These are phyloP conservation scores for Beauveria bassiana DNA, from an alignment of 2,329 filamentous ascomycete species.

Conservation along the genomic window DNA sequence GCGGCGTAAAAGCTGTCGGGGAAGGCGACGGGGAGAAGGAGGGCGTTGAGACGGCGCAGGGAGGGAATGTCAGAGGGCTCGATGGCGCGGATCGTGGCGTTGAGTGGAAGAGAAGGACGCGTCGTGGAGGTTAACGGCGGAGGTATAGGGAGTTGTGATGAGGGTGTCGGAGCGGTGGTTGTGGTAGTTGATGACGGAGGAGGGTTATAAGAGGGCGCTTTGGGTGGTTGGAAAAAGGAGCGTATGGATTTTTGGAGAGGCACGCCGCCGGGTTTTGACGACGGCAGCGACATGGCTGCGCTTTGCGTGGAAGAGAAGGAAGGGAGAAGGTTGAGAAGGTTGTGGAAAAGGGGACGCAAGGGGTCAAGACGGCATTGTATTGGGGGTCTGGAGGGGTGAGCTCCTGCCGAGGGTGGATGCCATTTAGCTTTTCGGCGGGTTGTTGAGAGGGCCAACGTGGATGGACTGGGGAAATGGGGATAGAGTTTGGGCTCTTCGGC, in stretches of 20 bases:
- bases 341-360: not conserved
- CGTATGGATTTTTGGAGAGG: constrained; percentile 47
- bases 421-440: not conserved
- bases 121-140: constrained; percentile 17
- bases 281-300: constrained; percentile 32
- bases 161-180: constrained; percentile 12
- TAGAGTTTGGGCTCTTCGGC: not conserved
- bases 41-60: constrained; percentile 56
- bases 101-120: constrained; percentile 31
- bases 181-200: constrained; percentile 22
- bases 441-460: no score
- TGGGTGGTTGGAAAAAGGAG: constrained; percentile 51
- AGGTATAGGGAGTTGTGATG: constrained; percentile 13
- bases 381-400: not conserved
- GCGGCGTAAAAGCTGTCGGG: constrained; percentile 55
- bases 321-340: not conserved
- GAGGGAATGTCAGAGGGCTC: constrained; percentile 44
- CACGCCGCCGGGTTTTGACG: constrained; percentile 21
- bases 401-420: not conserved
- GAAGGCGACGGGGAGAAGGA: constrained; percentile 57
- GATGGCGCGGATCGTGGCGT: constrained; percentile 46
- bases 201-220: constrained; percentile 31
- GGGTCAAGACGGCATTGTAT: not conserved
- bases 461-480: not conserved
- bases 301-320: not conserved